Evolutionary conservation across 164 flowering plant genomes (phyloP), one percentile per base, ranked within the genome.

Genomic region (Cinnamomum chago): DNA sequence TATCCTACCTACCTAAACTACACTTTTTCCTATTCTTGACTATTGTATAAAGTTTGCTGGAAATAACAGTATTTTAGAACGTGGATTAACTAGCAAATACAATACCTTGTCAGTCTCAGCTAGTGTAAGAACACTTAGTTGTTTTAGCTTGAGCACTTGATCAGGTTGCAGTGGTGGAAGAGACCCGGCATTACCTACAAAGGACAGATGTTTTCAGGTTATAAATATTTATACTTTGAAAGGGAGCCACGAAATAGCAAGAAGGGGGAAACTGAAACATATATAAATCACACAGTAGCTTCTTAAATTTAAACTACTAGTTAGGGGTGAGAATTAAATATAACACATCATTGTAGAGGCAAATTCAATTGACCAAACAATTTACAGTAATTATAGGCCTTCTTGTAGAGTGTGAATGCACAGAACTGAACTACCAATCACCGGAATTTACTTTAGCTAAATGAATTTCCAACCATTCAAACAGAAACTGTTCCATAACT

Each of bases 141-240:
- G 99, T 82, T 93, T 95, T 55, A 95, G 86, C 84, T 95, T 93
- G 71, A 87, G 95, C 62, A 88, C 81, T 82, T 95, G 99, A 76
- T 92, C 98, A 79, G 97, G 90, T n/a, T 73, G 83, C 83, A 95
- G 76, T 18, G 81, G 83, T 3, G 92, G 98, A 77, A 90, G 86
- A 67, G 71, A 78, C 35, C 71, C 77, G 73, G 79, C 79, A 79
- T 79, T 85, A 78, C 85, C 95, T 91, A 71, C 11, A 74, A 79
- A n/a, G 27, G n/a, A 9, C 51, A 75, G 64, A 52, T 58, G 28
- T 35, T 30, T n/a, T 5, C 67, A 62, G 23, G 11, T 14, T 25
- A 5, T 23, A 40, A 72, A 67, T 67, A 55, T 55, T 11, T 55
- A 55, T 55, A 55, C n/a, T 55, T 55, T 55, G n/a, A 55, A 55